Base-by-base conservation (phyloP, 2,329 filamentous ascomycete genomes). In the Penicillium sp. region DNA sequence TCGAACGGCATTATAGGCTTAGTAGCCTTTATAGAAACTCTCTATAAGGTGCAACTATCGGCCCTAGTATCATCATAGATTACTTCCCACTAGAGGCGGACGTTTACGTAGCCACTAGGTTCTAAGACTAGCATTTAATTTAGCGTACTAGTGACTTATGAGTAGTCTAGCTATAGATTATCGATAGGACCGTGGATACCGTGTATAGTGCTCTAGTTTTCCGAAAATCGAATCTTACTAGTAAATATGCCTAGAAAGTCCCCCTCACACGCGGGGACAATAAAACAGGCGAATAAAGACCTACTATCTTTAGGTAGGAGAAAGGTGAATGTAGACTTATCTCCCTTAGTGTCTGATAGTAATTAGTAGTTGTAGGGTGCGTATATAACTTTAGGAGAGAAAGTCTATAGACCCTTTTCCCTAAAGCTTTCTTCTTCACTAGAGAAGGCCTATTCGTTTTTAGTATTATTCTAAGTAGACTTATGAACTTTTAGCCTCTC, bases 131-230 rank as follows among this genome's bases (percentile, higher is more conserved):
- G 17, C 53, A 66, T 64, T 45, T 59, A 26, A 22, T 66, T 66
- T 3, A 66, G 58, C 13, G 26, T 38, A 28, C 62, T 40, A 40
- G 38, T 66, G 19, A 66, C 56, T 37, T 51, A n/a, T 40, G 60
- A 65, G 35, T 65, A 66, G 44, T 66, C 58, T 42, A 66, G 44
- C 65, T 49, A 65, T 12, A 66, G 53, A 60, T 58, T 63, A 17
- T 61, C 44, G 30, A 50, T 45, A 28, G 62, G 65, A 45, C 65
- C 58, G 22, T 33, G 50, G 24, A 54, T 40, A 40, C 62, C 53
- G 40, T 60, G 28, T 8, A 22, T 55, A 13, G n/a, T 24, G 26
- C 53, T 64, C 2, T 9, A 61, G 15, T 60, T 26, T 42, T 47
- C 51, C n/a, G 53, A 65, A 37, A 57, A 62, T 19, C 53, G 53